These are phyloP conservation scores for Hymenoscyphus infarciens DNA, from an alignment of 2,329 filamentous ascomycete genomes.

Conservation along the genomic window DNA sequence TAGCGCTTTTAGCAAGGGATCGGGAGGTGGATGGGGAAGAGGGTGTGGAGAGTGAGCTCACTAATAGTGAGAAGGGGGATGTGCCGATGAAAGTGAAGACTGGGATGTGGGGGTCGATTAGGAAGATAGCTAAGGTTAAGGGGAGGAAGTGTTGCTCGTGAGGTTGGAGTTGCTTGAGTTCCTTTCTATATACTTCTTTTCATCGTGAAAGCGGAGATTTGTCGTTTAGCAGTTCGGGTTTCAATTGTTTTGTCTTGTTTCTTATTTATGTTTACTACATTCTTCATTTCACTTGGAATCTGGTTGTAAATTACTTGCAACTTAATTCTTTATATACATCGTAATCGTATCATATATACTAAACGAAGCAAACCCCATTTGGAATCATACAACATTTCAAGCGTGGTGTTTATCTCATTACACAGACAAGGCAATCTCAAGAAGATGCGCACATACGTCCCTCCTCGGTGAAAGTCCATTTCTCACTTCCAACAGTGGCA, in stretches of 20 bases:
- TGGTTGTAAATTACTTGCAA: background rate
- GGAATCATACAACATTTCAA: background rate
- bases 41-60: background rate
- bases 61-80: background rate
- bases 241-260: background rate
- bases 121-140: background rate
- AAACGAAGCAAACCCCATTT: background rate
- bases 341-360: background rate
- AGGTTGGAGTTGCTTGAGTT: background rate
- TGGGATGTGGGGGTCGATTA: background rate
- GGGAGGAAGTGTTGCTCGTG: background rate
- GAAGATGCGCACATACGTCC: conserved; percentile 42
- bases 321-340: background rate
- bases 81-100: background rate
- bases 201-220: background rate
- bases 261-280: background rate
- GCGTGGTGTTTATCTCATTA: background rate
- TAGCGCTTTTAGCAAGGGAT: conserved; percentile 11
- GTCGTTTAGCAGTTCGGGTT: background rate
- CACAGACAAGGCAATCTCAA: background rate
- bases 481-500: conserved; percentile 50
- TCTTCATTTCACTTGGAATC: background rate
- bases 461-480: conserved; percentile 41
- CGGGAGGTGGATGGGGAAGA: background rate
- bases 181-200: background rate